Conservation (phyloP, 139 green algal species). For the Tetratostichococcus sp. region DNA sequence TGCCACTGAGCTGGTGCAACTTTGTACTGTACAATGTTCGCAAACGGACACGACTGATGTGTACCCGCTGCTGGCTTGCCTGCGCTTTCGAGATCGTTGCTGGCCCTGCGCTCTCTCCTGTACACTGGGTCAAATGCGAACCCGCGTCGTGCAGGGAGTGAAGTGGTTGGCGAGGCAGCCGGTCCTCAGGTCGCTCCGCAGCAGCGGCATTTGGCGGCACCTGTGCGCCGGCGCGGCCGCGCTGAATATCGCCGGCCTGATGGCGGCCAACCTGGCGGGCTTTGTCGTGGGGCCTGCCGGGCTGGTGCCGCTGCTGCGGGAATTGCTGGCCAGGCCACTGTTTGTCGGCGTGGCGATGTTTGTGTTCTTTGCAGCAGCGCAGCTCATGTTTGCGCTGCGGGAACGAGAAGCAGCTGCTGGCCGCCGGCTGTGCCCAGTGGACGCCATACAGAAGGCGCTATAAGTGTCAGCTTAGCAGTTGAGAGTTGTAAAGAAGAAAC, state of each 20-base stretch:
- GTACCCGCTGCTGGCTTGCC: too few species aligned
- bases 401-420: constrained; percentile 15
- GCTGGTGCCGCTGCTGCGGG: constrained; percentile 11
- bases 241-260: constrained; percentile 70
- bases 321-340: constrained; percentile 35
- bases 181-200: background rate
- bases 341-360: constrained; percentile 42
- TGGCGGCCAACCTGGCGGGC: constrained; percentile 75
- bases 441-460: background rate
- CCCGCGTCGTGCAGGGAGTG: background rate
- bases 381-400: constrained; percentile 71
- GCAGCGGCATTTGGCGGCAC: constrained; percentile 34
- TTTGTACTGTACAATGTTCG: too few species aligned
- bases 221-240: constrained; percentile 33
- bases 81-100: too few species aligned
- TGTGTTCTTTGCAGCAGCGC: constrained; percentile 61
- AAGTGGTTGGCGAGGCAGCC: constrained; percentile 8
- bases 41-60: too few species aligned
- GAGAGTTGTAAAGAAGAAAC: too few species aligned
- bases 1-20: too few species aligned
- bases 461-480: background rate
- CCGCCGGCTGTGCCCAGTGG: background rate
- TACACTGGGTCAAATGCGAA: too few species aligned
- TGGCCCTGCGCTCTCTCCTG: too few species aligned
- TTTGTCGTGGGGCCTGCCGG: constrained; percentile 61